These are phyloP conservation scores for Isabelozyma heimii DNA, from an alignment of 805 yeast genomes.

Conservation along the genomic window DNA sequence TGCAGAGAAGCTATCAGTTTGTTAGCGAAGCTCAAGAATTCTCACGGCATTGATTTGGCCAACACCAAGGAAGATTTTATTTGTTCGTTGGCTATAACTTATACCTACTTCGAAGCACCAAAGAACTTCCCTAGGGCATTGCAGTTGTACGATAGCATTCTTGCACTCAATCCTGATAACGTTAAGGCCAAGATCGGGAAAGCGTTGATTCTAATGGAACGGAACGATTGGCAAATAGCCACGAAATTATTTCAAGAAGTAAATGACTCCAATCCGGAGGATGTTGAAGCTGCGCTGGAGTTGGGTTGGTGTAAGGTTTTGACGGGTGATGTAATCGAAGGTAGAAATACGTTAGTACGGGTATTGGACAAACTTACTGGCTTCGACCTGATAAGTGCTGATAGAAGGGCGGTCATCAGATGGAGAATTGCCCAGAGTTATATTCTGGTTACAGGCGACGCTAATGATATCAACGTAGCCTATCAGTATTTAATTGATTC, in stretches of 20 bases:
- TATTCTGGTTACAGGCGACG: constrained; percentile 26
- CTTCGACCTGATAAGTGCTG: constrained; percentile 49
- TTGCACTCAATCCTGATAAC: constrained; percentile 43
- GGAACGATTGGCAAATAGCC: constrained; percentile 57
- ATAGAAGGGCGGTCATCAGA: constrained; percentile 54
- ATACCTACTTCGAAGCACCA: constrained; percentile 87
- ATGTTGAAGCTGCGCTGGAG: constrained; percentile 62
- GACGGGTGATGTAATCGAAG: constrained; percentile 47
- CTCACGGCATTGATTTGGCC: constrained; percentile 45
- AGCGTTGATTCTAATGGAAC: constrained; percentile 72
- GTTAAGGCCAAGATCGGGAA: constrained; percentile 74
- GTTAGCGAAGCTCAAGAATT: constrained; percentile 46
- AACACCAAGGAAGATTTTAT: constrained; percentile 59
- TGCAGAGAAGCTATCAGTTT: constrained; percentile 60
- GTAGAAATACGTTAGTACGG: constrained; percentile 47
- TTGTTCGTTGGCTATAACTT: constrained; percentile 67
- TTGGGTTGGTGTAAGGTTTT: constrained; percentile 75
- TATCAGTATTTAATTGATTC: constrained; percentile 59
- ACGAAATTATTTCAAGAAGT: constrained; percentile 50
- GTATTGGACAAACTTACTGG: constrained; percentile 48
- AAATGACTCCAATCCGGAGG: constrained; percentile 45
- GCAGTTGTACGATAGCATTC: constrained; percentile 63
- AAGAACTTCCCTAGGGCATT: constrained; percentile 77
- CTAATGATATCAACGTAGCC: constrained; percentile 40
- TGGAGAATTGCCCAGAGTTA: constrained; percentile 77